Percentiles rank a stretch among this genome's conserved stretches.
Evolutionary conservation across 148 eudicot species (phyloP).

Genomic region (Camellia japonica): DNA sequence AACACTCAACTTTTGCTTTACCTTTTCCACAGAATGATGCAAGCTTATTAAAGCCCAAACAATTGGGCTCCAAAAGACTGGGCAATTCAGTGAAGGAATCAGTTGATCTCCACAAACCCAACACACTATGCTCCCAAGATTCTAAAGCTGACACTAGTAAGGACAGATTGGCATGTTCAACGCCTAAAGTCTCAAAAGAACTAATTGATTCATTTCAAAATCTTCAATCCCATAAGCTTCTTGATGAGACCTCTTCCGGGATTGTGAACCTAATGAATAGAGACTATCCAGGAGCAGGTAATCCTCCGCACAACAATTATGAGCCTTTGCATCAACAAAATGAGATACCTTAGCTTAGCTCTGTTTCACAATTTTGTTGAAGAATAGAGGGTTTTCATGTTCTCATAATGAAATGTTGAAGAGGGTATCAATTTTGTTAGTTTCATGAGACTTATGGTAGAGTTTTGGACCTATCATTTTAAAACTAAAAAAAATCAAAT

Average conservation of each 20-base stretch:
- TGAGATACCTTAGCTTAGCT: neutral
- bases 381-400: too few species aligned
- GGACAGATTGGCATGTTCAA: neutral
- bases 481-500: too few species aligned
- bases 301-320: conserved; percentile 10
- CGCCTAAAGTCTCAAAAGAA: neutral
- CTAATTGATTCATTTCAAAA: neutral
- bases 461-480: too few species aligned
- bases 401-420: too few species aligned
- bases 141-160: neutral
- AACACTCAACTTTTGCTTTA: neutral
- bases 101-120: neutral
- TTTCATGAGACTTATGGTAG: too few species aligned
- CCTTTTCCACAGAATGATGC: neutral
- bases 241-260: neutral
- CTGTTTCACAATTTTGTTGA: too few species aligned
- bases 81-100: neutral
- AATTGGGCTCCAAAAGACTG: neutral
- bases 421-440: too few species aligned
- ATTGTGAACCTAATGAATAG: conserved; percentile 16
- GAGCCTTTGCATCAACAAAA: conserved; percentile 15
- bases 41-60: conserved; percentile 3
- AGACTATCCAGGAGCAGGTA: conserved; percentile 17
- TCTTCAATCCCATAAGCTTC: conserved; percentile 4
- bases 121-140: neutral